A percentile compares a stretch with the other conserved stretches of the same genome.
Evolutionary conservation across 768 basidiomycete species (phyloP).

Genomic region (Auriscalpium microsporum): DNA sequence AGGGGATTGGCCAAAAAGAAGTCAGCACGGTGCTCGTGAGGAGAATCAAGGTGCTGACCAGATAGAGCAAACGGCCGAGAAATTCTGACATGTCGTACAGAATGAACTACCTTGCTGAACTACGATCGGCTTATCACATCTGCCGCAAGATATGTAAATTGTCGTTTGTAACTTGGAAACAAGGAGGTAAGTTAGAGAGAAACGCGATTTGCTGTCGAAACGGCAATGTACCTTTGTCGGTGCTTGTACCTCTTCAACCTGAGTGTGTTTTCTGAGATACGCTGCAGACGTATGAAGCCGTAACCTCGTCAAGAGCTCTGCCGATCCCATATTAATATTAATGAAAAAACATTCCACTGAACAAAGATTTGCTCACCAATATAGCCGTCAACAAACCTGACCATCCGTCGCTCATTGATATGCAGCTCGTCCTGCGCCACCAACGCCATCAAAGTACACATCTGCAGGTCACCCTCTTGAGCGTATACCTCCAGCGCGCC

Average conservation of each 20-base stretch:
- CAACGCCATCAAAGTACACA: conserved; percentile 64
- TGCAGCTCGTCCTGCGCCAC: conserved; percentile 52
- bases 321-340: background rate
- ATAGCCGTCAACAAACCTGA: conserved; percentile 61
- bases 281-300: conserved; percentile 61
- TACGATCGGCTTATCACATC: conserved; percentile 56
- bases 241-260: conserved; percentile 41
- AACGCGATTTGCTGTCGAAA: background rate
- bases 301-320: conserved; percentile 57
- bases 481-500: conserved; percentile 10
- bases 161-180: conserved; percentile 55
- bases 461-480: conserved; percentile 67
- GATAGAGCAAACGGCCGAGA: conserved; percentile 51
- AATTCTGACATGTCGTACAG: conserved; percentile 47
- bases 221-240: conserved; percentile 40
- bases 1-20: background rate
- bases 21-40: conserved; percentile 1
- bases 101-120: conserved; percentile 42
- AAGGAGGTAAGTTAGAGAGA: too few species aligned
- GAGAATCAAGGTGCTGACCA: conserved; percentile 41
- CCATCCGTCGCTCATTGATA: conserved; percentile 34
- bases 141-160: conserved; percentile 61
- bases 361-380: conserved; percentile 41
- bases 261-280: conserved; percentile 62
- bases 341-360: background rate